phyloP scores from a whole-genome alignment of 257 asterid species.

The Gardenia jasminoides region DNA sequence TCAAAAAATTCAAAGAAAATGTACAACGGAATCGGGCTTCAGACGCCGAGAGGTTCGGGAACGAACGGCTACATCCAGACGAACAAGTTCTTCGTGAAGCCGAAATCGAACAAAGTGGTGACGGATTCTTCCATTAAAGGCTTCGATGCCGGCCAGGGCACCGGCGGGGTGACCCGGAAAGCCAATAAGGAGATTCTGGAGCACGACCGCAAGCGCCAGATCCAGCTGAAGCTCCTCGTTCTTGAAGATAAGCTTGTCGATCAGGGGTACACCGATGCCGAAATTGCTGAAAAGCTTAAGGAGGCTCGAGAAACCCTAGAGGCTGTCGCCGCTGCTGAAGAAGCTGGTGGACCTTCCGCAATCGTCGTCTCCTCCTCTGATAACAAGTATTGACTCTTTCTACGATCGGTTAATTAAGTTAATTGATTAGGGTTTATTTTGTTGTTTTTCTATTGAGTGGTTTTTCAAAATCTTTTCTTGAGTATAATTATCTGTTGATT shows the following conservation, averaged over 20 bases:
- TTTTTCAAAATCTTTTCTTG: no score
- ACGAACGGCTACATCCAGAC: conserved; percentile 85
- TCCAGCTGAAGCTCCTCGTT: conserved; percentile 69
- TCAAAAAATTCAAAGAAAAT: conserved; percentile 19
- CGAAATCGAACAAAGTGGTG: conserved; percentile 51
- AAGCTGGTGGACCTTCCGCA: conserved; percentile 41
- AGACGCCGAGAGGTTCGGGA: conserved; percentile 91
- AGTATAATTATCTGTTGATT: no score
- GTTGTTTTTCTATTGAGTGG: no score
- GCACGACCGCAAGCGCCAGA: conserved; percentile 94
- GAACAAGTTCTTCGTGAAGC: conserved; percentile 65
- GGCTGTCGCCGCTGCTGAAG: conserved; percentile 42
- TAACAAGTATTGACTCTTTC: not conserved
- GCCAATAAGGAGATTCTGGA: conserved; percentile 74
- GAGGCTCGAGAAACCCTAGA: conserved; percentile 64
- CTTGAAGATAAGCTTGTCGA: conserved; percentile 73
- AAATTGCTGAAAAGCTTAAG: conserved; percentile 65
- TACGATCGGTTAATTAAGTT: not conserved
- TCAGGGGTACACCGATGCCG: conserved; percentile 73
- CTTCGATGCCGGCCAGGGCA: conserved; percentile 64
- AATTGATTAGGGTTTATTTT: no score
- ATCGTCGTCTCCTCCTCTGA: conserved; percentile 17
- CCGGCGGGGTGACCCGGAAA: conserved; percentile 58
- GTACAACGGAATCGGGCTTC: conserved; percentile 94
- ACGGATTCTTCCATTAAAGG: conserved; percentile 52